phyloP scores from a whole-genome alignment of 2,329 filamentous ascomycete species.

The Lomentospora prolificans region DNA sequence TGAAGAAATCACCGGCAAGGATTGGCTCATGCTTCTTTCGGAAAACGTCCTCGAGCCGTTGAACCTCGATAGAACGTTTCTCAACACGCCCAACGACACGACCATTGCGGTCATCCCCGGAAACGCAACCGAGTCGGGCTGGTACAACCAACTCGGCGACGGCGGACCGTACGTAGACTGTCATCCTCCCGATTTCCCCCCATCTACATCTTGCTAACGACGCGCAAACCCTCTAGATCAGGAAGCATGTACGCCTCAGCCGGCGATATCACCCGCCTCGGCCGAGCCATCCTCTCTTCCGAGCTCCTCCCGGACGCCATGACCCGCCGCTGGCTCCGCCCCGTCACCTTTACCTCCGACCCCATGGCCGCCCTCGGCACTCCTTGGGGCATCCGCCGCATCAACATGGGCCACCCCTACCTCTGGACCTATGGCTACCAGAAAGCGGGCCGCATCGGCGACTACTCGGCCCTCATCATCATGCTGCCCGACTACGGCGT shows the following conservation, averaged over 20 bases:
- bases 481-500: constrained; percentile 9
- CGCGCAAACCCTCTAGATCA: constrained; percentile 9
- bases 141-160: constrained; percentile 17
- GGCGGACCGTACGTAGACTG: constrained; percentile 11
- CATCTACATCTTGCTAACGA: neutral
- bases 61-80: constrained; percentile 20
- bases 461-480: constrained; percentile 9
- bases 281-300: constrained; percentile 25
- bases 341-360: constrained; percentile 21
- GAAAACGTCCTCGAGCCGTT: constrained; percentile 21
- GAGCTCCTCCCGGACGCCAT: constrained; percentile 20
- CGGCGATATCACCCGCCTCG: constrained; percentile 23
- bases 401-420: constrained; percentile 10
- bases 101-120: constrained; percentile 13
- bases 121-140: constrained; percentile 13
- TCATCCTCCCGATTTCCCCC: neutral
- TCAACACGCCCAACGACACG: constrained; percentile 13
- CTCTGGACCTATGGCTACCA: constrained; percentile 8
- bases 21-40: constrained; percentile 18
- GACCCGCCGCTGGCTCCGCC: constrained; percentile 29
- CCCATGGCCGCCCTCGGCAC: constrained; percentile 24
- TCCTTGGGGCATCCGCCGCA: constrained; percentile 30
- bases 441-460: constrained; percentile 9
- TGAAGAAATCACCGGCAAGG: constrained; percentile 26
- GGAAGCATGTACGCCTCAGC: constrained; percentile 21